These are phyloP conservation scores for Hypoxylon fragiforme DNA, from an alignment of 495 filamentous ascomycete genomes.

Conservation along the genomic window DNA sequence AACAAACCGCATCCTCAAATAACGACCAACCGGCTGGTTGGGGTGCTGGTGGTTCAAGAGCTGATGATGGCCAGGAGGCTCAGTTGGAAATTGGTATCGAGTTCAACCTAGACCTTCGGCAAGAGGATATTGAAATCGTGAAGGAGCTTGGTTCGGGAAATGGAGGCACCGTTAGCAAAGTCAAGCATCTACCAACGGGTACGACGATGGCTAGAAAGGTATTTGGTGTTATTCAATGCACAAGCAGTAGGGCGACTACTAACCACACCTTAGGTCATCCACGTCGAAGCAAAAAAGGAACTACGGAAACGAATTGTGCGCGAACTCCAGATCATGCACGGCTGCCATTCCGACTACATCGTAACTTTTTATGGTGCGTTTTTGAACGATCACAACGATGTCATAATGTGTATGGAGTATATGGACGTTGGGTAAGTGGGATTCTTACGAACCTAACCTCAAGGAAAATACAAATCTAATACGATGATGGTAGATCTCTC, in stretches of 20 bases:
- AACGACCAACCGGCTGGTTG: conserved; percentile 58
- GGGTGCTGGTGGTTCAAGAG: conserved; percentile 52
- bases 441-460: neutral
- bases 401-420: conserved; percentile 99
- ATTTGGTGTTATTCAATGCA: conserved; percentile 21
- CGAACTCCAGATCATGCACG: conserved; percentile 96
- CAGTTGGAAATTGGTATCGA: conserved; percentile 95
- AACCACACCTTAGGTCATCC: conserved; percentile 72
- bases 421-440: conserved; percentile 92
- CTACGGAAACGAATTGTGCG: conserved; percentile 94
- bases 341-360: conserved; percentile 94
- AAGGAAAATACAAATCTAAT: conserved; percentile 41
- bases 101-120: conserved; percentile 88
- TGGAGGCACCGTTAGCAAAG: conserved; percentile 97
- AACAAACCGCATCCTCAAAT: conserved; percentile 47
- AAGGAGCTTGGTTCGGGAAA: conserved; percentile 96
- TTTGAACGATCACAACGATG: conserved; percentile 91
- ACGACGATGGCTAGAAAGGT: conserved; percentile 98
- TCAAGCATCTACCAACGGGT: conserved; percentile 90
- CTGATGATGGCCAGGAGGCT: conserved; percentile 63
- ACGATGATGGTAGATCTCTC: conserved; percentile 66
- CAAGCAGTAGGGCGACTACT: neutral
- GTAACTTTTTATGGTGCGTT: conserved; percentile 98
- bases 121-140: conserved; percentile 87
- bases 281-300: conserved; percentile 95